Percentiles rank a stretch among this genome's conserved stretches.
Evolutionary conservation across 805 yeast genomes (phyloP).

Genomic region (Metschnikowia matae): DNA sequence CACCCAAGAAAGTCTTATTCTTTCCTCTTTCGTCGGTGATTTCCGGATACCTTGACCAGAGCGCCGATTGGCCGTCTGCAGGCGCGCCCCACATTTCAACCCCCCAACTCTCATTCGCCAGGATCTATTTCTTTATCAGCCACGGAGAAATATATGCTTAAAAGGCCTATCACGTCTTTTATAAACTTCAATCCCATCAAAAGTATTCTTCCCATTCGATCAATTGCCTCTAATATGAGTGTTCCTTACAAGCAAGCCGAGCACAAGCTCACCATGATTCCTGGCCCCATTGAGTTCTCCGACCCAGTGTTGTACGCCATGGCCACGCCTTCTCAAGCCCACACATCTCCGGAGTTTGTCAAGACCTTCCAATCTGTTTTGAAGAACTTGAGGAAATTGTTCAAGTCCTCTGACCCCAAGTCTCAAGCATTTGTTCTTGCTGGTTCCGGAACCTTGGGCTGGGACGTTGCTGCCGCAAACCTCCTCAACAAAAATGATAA

Average conservation of each 20-base stretch:
- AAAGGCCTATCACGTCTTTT: background rate
- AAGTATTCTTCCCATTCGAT: background rate
- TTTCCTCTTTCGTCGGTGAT: background rate
- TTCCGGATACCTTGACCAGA: background rate
- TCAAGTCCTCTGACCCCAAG: slow-evolving; percentile 60
- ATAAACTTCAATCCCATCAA: background rate
- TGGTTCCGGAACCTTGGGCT: slow-evolving; percentile 93
- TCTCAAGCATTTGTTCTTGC: slow-evolving; percentile 80
- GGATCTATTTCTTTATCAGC: background rate
- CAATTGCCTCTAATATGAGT: slow-evolving; percentile 22
- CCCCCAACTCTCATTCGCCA: background rate
- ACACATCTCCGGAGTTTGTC: slow-evolving; percentile 81
- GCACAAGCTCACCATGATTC: slow-evolving; percentile 57
- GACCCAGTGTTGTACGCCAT: slow-evolving; percentile 75
- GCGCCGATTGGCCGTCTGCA: background rate
- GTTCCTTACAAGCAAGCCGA: slow-evolving; percentile 38
- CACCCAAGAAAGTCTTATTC: background rate
- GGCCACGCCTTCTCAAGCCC: slow-evolving; percentile 83
- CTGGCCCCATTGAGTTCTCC: slow-evolving; percentile 85
- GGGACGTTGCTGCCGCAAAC: slow-evolving; percentile 87
- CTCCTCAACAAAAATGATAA: slow-evolving; percentile 58
- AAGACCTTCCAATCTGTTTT: slow-evolving; percentile 67
- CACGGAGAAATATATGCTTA: background rate
- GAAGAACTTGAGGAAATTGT: slow-evolving; percentile 64
- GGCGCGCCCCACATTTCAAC: slow-evolving; percentile 3